These are phyloP conservation scores for Rhododendron ferrugineum DNA, from an alignment of 148 eudicot species.

Conservation along the genomic window DNA sequence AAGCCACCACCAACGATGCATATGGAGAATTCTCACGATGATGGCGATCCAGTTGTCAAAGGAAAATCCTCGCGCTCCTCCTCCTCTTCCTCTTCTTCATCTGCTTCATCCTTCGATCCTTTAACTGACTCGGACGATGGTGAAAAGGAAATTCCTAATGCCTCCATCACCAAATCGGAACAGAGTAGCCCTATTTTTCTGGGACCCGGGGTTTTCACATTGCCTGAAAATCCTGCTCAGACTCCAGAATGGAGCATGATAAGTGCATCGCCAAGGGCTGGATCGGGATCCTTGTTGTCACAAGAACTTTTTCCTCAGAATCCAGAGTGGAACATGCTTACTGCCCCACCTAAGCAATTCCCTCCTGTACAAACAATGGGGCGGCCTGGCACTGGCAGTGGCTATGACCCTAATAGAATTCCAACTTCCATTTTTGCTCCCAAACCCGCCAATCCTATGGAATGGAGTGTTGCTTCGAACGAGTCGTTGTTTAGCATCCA, in stretches of 20 bases:
- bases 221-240: constrained; percentile 9
- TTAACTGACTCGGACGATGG: constrained; percentile 12
- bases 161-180: constrained; percentile 9
- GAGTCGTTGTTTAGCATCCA: constrained; percentile 54
- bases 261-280: constrained; percentile 19
- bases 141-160: background rate
- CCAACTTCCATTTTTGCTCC: constrained; percentile 33
- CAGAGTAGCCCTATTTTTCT: background rate
- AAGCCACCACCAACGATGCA: background rate
- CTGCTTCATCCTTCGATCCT: constrained; percentile 14
- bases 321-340: constrained; percentile 7
- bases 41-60: constrained; percentile 7
- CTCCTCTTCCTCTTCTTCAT: constrained; percentile 19
- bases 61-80: constrained; percentile 10
- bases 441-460: constrained; percentile 24
- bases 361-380: constrained; percentile 39
- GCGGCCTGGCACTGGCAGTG: constrained; percentile 10
- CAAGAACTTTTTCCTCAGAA: background rate
- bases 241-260: constrained; percentile 27
- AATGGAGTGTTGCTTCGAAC: constrained; percentile 50
- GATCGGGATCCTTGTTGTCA: background rate
- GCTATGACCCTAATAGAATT: constrained; percentile 37
- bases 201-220: background rate
- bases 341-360: constrained; percentile 16
- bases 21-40: background rate